Percentiles rank a stretch among this genome's conserved stretches.
These are phyloP conservation scores for Helichrysum umbraculigerum DNA, from an alignment of 129 eudicot species.

Conservation along the genomic window DNA sequence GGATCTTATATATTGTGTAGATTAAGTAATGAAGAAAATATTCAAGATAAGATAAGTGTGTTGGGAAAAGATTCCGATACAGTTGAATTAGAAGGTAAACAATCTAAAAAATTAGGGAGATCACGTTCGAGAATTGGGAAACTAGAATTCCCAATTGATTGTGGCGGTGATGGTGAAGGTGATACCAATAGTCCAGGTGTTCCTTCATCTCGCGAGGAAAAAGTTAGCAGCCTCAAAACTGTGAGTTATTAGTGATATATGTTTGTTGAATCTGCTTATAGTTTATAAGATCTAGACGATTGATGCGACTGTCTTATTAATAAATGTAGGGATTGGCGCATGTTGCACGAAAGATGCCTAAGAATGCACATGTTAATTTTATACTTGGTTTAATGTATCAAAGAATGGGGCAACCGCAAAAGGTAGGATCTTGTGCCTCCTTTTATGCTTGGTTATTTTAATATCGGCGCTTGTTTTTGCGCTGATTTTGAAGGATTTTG, in stretches of 20 bases:
- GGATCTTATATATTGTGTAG: constrained; percentile 31
- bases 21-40: constrained; percentile 49
- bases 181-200: constrained; percentile 77
- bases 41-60: constrained; percentile 45
- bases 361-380: constrained; percentile 94
- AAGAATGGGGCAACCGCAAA: constrained; percentile 95
- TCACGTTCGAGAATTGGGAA: constrained; percentile 65
- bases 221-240: constrained; percentile 97
- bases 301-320: constrained; percentile 11
- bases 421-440: constrained; percentile 46
- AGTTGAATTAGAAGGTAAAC: constrained; percentile 65
- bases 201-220: constrained; percentile 91
- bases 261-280: not conserved
- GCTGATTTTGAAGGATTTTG: constrained; percentile 15
- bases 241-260: constrained; percentile 44
- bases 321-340: constrained; percentile 74
- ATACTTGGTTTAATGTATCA: constrained; percentile 92
- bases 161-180: constrained; percentile 71
- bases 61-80: constrained; percentile 60
- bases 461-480: not conserved
- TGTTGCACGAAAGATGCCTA: constrained; percentile 92
- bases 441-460: not conserved
- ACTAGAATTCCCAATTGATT: constrained; percentile 67
- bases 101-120: constrained; percentile 55
- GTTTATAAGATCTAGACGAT: not conserved